A percentile compares a stretch with the other conserved stretches of the same genome.
Evolutionary conservation across 2,329 filamentous ascomycete species (phyloP).

Genomic region (Trichoderma hamatum): DNA sequence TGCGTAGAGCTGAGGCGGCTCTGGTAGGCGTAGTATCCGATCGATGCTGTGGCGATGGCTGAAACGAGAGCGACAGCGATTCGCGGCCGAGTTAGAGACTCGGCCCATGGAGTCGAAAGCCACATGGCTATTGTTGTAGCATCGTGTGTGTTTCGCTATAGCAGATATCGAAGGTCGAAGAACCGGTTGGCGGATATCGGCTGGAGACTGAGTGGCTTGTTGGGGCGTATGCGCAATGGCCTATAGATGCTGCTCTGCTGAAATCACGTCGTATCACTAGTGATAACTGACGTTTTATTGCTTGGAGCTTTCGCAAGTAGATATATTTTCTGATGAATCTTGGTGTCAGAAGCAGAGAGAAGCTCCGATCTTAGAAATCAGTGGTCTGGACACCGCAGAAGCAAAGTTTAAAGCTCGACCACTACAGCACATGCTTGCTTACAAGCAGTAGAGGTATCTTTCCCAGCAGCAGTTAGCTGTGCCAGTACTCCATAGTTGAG

Average conservation of each 20-base stretch:
- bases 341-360: background rate
- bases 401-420: background rate
- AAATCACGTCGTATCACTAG: background rate
- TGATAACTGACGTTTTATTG: background rate
- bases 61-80: constrained; percentile 60
- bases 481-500: background rate
- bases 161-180: background rate
- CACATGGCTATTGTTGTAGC: constrained; percentile 48
- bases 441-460: background rate
- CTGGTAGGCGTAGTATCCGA: constrained; percentile 62
- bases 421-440: background rate
- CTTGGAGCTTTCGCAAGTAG: background rate
- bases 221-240: background rate
- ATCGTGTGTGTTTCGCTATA: constrained; percentile 35
- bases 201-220: background rate
- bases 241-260: background rate
- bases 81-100: constrained; percentile 58
- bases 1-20: constrained; percentile 35
- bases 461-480: background rate
- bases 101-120: constrained; percentile 53
- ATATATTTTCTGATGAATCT: background rate
- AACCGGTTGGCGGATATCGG: background rate
- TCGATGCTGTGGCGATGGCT: constrained; percentile 58
- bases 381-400: background rate
- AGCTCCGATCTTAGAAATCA: constrained; percentile 5